phyloP scores from a whole-genome alignment of 2,329 filamentous ascomycete genomes.

The Xylariaceae sp. region DNA sequence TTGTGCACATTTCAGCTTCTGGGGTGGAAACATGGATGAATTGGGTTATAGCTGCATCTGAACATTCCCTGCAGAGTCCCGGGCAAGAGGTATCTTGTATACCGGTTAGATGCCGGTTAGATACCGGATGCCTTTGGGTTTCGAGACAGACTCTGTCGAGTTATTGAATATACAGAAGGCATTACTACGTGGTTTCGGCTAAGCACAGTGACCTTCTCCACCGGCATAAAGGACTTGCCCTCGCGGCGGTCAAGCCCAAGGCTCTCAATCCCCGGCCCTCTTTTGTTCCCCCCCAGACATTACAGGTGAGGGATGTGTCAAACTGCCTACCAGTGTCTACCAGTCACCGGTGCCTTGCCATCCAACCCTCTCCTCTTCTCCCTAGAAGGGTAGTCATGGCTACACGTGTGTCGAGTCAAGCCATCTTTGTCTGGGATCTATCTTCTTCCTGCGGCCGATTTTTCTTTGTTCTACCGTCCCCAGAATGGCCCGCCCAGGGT shows the following conservation, averaged over 20 bases:
- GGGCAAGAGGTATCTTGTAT: conserved; percentile 21
- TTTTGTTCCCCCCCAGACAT: conserved; percentile 20
- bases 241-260: conserved; percentile 32
- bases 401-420: conserved; percentile 54
- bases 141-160: conserved; percentile 31
- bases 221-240: conserved; percentile 24
- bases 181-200: conserved; percentile 30
- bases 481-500: conserved; percentile 32
- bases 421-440: conserved; percentile 35
- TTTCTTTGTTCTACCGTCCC: conserved; percentile 44
- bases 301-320: conserved; percentile 22
- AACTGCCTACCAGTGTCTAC: conserved; percentile 4
- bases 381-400: conserved; percentile 27
- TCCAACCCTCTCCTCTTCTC: conserved; percentile 16
- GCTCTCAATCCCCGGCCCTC: conserved; percentile 15
- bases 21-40: conserved; percentile 32
- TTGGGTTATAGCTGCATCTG: conserved; percentile 38
- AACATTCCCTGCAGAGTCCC: conserved; percentile 30
- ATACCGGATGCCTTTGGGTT: conserved; percentile 21
- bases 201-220: conserved; percentile 34
- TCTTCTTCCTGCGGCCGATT: conserved; percentile 28
- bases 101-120: too few species aligned
- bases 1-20: conserved; percentile 37
- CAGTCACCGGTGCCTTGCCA: conserved; percentile 14
- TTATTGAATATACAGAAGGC: conserved; percentile 22